These are phyloP conservation scores for Eutypa lata DNA, from an alignment of 2,329 filamentous ascomycete genomes.

Conservation along the genomic window DNA sequence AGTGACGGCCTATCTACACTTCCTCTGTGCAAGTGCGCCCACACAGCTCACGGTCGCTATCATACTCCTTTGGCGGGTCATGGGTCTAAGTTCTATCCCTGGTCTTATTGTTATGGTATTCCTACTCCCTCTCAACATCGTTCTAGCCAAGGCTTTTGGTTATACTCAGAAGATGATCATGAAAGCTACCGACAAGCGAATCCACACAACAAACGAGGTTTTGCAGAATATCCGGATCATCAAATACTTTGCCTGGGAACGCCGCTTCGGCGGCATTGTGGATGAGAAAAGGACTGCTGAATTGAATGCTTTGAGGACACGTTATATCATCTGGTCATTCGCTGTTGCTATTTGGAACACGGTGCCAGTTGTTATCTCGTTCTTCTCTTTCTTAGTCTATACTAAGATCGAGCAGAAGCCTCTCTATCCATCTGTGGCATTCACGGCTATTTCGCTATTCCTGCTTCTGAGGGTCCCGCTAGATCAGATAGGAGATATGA, in stretches of 20 bases:
- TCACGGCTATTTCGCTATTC: slow-evolving; percentile 94
- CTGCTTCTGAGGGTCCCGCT: slow-evolving; percentile 88
- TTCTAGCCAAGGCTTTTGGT: slow-evolving; percentile 81
- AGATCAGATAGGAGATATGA: slow-evolving; percentile 97
- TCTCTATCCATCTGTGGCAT: slow-evolving; percentile 86
- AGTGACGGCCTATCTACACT: slow-evolving; percentile 91
- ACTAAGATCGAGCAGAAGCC: slow-evolving; percentile 87
- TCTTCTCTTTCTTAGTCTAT: slow-evolving; percentile 93
- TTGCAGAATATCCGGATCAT: slow-evolving; percentile 97
- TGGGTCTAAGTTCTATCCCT: slow-evolving; percentile 90
- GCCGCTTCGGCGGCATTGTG: slow-evolving; percentile 80
- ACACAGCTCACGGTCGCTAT: slow-evolving; percentile 83
- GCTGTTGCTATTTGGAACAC: slow-evolving; percentile 97
- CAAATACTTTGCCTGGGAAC: slow-evolving; percentile 99
- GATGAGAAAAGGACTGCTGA: slow-evolving; percentile 84
- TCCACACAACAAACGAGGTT: slow-evolving; percentile 95
- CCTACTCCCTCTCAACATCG: slow-evolving; percentile 86
- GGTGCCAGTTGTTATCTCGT: slow-evolving; percentile 90
- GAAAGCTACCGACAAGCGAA: slow-evolving; percentile 89
- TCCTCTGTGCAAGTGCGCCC: slow-evolving; percentile 87
- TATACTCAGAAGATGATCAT: slow-evolving; percentile 87
- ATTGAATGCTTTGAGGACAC: slow-evolving; percentile 71
- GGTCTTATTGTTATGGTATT: slow-evolving; percentile 88
- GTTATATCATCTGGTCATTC: slow-evolving; percentile 87
- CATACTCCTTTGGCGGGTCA: slow-evolving; percentile 78